phyloP scores from a whole-genome alignment of 495 filamentous ascomycete species.

The Penicillium ucsense region DNA sequence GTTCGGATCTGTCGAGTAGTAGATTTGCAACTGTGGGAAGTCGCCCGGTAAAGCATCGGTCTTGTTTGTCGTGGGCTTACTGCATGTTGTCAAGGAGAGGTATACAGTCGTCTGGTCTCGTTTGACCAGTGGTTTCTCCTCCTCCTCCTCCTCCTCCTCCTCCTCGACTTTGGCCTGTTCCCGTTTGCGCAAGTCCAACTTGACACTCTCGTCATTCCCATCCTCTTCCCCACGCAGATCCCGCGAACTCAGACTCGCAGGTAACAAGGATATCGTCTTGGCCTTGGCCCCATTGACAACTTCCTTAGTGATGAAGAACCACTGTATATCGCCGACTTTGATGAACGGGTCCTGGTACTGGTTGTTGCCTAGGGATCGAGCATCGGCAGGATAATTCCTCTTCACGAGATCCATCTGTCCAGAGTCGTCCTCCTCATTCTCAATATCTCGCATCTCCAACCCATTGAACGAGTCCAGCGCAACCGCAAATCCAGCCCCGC shows the following conservation, averaged over 20 bases:
- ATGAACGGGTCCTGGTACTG: constrained; percentile 44
- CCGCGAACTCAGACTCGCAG: constrained; percentile 17
- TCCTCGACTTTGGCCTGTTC: background rate
- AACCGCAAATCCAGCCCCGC: constrained; percentile 16
- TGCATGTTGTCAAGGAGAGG: constrained; percentile 73
- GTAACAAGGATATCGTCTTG: constrained; percentile 25
- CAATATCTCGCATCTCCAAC: constrained; percentile 18
- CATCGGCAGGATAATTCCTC: constrained; percentile 37
- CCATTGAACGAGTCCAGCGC: constrained; percentile 27
- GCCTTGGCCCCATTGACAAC: constrained; percentile 27
- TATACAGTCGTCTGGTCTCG: constrained; percentile 47
- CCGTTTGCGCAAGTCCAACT: constrained; percentile 17
- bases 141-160: no score
- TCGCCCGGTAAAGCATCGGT: constrained; percentile 21
- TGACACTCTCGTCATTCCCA: background rate
- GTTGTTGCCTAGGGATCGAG: constrained; percentile 53
- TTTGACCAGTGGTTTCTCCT: constrained; percentile 7
- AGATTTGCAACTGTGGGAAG: constrained; percentile 64
- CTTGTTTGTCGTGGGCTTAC: constrained; percentile 50
- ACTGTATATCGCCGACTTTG: constrained; percentile 44
- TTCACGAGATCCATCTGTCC: constrained; percentile 54
- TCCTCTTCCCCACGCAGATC: constrained; percentile 3
- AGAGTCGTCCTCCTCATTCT: constrained; percentile 25
- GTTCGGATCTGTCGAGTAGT: constrained; percentile 54
- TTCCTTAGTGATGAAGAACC: constrained; percentile 43